Percentiles rank a stretch among this genome's conserved stretches.
Evolutionary conservation across 495 filamentous ascomycete species (phyloP).

Genomic region (Talaromyces ruber): DNA sequence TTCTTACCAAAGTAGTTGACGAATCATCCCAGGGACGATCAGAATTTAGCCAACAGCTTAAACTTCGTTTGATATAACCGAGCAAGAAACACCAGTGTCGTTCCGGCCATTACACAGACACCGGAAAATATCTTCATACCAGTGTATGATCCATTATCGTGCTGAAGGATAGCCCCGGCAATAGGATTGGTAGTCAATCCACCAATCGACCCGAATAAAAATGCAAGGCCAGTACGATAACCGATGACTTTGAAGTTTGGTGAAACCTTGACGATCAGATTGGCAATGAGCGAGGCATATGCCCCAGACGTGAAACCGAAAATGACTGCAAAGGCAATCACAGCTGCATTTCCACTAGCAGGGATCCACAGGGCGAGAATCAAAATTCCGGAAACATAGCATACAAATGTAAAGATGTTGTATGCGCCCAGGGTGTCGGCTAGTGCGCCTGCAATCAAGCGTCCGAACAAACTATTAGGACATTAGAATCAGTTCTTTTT

Average conservation of each 20-base stretch:
- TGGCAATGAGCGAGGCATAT: conserved; percentile 19
- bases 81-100: conserved; percentile 34
- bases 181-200: conserved; percentile 57
- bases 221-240: conserved; percentile 15
- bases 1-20: not conserved
- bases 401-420: conserved; percentile 21
- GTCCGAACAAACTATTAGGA: conserved; percentile 16
- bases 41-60: not conserved
- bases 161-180: conserved; percentile 37
- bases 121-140: conserved; percentile 20
- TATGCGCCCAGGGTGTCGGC: conserved; percentile 25
- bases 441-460: conserved; percentile 18
- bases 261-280: conserved; percentile 21
- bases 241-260: conserved; percentile 15
- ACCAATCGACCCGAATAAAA: conserved; percentile 13
- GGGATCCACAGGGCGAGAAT: conserved; percentile 28
- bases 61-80: not conserved
- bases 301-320: conserved; percentile 28
- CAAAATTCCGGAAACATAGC: conserved; percentile 13
- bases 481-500: not conserved
- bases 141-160: conserved; percentile 9
- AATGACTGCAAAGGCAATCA: conserved; percentile 20
- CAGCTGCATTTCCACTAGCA: conserved; percentile 9
- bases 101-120: conserved; percentile 10
- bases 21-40: not conserved